Conservation (phyloP, 208 protist species). For the Kentomonas sorsogonicus region DNA sequence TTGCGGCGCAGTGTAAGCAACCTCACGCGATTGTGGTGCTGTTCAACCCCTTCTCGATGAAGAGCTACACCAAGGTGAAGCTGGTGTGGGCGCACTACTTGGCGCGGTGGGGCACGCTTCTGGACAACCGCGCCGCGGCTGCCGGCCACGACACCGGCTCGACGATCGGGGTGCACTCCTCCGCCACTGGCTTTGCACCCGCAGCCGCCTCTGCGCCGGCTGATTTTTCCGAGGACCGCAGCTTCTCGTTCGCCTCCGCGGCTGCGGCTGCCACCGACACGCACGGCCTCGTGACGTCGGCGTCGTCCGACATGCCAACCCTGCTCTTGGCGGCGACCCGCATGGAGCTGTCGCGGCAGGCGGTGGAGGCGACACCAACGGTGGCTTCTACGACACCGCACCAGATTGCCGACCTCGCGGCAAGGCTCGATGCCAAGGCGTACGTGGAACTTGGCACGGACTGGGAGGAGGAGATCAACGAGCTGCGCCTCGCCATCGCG, state of each 20-base stretch:
- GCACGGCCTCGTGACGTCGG: background rate
- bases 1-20: conserved; percentile 10
- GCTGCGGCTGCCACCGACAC: background rate
- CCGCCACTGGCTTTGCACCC: too few species aligned
- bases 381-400: conserved; percentile 16
- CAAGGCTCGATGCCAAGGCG: conserved; percentile 27
- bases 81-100: conserved; percentile 26
- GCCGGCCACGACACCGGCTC: too few species aligned
- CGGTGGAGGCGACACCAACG: conserved; percentile 28
- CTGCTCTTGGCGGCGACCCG: conserved; percentile 33
- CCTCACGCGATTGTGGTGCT: conserved; percentile 25
- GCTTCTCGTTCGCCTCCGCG: too few species aligned
- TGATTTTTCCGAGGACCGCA: too few species aligned
- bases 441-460: conserved; percentile 36
- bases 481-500: conserved; percentile 35
- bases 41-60: conserved; percentile 31
- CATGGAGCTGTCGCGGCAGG: conserved; percentile 28
- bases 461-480: conserved; percentile 25
- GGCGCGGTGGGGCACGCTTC: conserved; percentile 4
- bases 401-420: conserved; percentile 32
- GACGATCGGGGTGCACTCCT: too few species aligned
- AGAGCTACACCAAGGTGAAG: conserved; percentile 25
- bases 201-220: too few species aligned
- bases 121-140: background rate
- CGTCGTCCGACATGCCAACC: conserved; percentile 5